Conservation (phyloP, 352 stramenopile species). For the Phytophthora hibernalis region DNA sequence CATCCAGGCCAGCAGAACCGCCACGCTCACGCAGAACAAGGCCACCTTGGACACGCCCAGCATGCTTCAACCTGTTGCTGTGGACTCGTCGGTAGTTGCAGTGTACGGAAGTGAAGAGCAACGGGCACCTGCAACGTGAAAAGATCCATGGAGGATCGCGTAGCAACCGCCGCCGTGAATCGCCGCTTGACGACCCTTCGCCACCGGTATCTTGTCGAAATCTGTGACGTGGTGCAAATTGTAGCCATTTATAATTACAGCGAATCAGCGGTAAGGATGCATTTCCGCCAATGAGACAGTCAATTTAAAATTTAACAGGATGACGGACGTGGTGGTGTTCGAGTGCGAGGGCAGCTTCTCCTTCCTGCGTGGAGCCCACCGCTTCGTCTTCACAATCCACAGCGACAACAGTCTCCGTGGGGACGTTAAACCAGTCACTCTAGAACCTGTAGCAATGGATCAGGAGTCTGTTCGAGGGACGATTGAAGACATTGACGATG, state of each 20-base stretch:
- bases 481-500: conserved; percentile 22
- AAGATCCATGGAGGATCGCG: conserved; percentile 28
- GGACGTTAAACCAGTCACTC: conserved; percentile 25
- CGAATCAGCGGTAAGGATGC: conserved; percentile 1
- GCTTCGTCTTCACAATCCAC: conserved; percentile 47
- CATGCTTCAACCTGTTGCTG: conserved; percentile 35
- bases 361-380: conserved; percentile 34
- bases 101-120: conserved; percentile 24
- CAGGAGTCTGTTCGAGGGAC: background rate
- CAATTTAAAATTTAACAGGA: conserved; percentile 20
- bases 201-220: conserved; percentile 21
- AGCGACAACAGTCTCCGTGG: conserved; percentile 45
- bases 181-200: conserved; percentile 26
- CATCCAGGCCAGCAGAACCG: conserved; percentile 43
- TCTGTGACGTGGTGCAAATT: conserved; percentile 15
- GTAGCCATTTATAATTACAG: conserved; percentile 19
- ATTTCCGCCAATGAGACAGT: conserved; percentile 23
- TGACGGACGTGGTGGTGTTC: conserved; percentile 38
- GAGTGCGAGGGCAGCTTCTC: conserved; percentile 49
- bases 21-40: conserved; percentile 42
- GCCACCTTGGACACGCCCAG: conserved; percentile 49
- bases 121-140: conserved; percentile 8
- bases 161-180: conserved; percentile 30
- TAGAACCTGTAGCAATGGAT: background rate
- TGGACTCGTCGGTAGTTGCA: conserved; percentile 5